A percentile compares a stretch with the other conserved stretches of the same genome.
Evolutionary conservation across 805 yeast genomes (phyloP).

Genomic region (Scheffersomyces amazonensis): DNA sequence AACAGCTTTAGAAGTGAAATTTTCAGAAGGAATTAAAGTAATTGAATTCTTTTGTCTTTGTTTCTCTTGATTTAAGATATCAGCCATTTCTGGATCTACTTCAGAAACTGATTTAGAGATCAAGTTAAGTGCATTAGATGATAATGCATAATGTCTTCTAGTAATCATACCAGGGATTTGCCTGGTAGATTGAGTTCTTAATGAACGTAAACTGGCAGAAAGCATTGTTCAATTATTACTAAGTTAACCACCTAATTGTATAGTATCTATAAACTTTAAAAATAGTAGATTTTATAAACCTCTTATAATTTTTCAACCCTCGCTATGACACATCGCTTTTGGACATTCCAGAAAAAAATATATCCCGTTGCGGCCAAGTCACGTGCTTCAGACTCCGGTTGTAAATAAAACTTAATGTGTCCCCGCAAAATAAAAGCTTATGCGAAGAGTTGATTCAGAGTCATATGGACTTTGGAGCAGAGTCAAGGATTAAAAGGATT

Average conservation of each 20-base stretch:
- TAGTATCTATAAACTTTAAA: too few relatives aligned
- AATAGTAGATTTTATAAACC: too few relatives aligned
- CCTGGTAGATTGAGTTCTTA: constrained; percentile 15
- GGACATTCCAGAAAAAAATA: neutral
- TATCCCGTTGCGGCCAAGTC: neutral
- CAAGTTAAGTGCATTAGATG: constrained; percentile 50
- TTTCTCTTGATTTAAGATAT: constrained; percentile 74
- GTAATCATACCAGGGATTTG: constrained; percentile 7
- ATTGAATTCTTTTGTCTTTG: constrained; percentile 91
- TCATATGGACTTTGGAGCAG: neutral
- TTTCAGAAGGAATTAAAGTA: constrained; percentile 93
- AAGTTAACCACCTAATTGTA: too few relatives aligned
- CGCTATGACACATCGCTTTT: neutral
- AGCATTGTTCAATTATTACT: constrained; percentile 17
- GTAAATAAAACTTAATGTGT: neutral
- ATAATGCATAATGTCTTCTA: constrained; percentile 54
- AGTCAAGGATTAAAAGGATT: neutral
- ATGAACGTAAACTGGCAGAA: constrained; percentile 25
- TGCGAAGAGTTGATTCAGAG: constrained; percentile 1
- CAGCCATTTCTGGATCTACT: constrained; percentile 76
- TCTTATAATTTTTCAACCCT: too few relatives aligned
- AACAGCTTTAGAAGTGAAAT: constrained; percentile 93
- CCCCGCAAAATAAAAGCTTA: constrained; percentile 1
- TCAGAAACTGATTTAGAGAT: constrained; percentile 63
- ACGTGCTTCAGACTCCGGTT: neutral